Conservation (phyloP, 768 basidiomycete genomes). For the Roridomyces roridus region DNA sequence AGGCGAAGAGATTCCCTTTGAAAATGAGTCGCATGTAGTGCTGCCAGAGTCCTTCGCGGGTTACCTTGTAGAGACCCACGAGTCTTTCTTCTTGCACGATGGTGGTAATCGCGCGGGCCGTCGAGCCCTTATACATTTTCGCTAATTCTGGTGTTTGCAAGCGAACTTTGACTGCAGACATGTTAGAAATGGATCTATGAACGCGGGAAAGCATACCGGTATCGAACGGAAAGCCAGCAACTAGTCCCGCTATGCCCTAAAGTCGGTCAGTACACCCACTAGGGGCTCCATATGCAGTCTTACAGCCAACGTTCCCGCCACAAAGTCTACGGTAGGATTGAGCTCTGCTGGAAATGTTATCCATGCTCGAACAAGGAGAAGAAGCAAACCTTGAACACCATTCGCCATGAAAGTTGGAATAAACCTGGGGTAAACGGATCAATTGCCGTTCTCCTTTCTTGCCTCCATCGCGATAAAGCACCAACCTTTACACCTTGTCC, state of each 20-base stretch:
- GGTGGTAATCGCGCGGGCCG: conserved; percentile 66
- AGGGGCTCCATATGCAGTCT: not conserved
- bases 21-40: too few relatives aligned
- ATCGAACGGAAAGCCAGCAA: conserved; percentile 82
- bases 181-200: not conserved
- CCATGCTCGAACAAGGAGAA: not conserved
- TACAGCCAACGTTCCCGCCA: conserved; percentile 74
- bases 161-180: conserved; percentile 73
- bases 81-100: conserved; percentile 77
- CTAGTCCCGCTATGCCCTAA: conserved; percentile 67
- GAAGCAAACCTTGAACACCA: conserved; percentile 4
- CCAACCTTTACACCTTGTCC: too few relatives aligned
- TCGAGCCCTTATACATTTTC: conserved; percentile 60
- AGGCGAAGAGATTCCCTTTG: conserved; percentile 72
- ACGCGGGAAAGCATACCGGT: conserved; percentile 48
- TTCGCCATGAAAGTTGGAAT: not conserved
- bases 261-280: conserved; percentile 22
- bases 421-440: too few relatives aligned
- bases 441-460: too few relatives aligned
- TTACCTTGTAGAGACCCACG: conserved; percentile 63
- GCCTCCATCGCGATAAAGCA: too few relatives aligned
- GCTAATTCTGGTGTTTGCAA: conserved; percentile 71
- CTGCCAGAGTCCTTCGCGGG: too few relatives aligned
- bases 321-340: conserved; percentile 75
- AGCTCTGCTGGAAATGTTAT: conserved; percentile 32